These are phyloP conservation scores for Crataegus laevigata DNA, from an alignment of 306 rosid genomes.

Conservation along the genomic window DNA sequence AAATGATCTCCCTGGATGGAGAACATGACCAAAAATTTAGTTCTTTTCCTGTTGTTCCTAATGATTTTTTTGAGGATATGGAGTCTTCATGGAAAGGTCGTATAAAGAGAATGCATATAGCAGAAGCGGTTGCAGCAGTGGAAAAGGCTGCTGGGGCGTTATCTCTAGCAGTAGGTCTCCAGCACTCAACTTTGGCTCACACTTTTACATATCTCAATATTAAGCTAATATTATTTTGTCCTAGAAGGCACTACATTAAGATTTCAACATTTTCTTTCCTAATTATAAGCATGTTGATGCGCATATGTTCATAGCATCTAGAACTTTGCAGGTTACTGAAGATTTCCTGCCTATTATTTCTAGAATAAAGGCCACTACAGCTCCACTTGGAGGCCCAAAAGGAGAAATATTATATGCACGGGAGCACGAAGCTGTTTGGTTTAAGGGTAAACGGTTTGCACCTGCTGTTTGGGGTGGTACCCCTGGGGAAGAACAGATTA, in stretches of 20 bases:
- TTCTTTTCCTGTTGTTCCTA: constrained; percentile 60
- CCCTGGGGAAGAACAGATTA: constrained; percentile 84
- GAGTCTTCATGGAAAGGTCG: constrained; percentile 88
- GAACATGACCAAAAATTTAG: constrained; percentile 60
- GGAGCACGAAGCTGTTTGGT: constrained; percentile 95
- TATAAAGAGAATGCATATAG: constrained; percentile 70
- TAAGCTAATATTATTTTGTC: background rate
- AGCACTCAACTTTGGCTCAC: constrained; percentile 7
- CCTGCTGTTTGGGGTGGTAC: constrained; percentile 73
- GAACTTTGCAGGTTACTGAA: constrained; percentile 57
- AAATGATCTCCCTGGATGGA: constrained; percentile 57
- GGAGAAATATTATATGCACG: constrained; percentile 84
- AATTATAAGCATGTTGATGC: constrained; percentile 2
- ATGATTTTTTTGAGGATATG: constrained; percentile 83
- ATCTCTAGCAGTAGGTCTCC: constrained; percentile 59
- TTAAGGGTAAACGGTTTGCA: constrained; percentile 75
- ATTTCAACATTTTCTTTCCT: background rate
- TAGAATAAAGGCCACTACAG: constrained; percentile 67
- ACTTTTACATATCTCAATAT: background rate
- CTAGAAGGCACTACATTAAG: background rate
- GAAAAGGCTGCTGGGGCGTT: constrained; percentile 72
- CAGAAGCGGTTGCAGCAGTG: constrained; percentile 56
- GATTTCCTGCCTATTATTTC: constrained; percentile 73
- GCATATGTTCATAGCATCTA: background rate
- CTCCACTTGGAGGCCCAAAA: constrained; percentile 84